Percentiles rank a stretch among this genome's conserved stretches.
Conservation (phyloP, 805 yeast genomes). For the Pichia kluyveri region DNA sequence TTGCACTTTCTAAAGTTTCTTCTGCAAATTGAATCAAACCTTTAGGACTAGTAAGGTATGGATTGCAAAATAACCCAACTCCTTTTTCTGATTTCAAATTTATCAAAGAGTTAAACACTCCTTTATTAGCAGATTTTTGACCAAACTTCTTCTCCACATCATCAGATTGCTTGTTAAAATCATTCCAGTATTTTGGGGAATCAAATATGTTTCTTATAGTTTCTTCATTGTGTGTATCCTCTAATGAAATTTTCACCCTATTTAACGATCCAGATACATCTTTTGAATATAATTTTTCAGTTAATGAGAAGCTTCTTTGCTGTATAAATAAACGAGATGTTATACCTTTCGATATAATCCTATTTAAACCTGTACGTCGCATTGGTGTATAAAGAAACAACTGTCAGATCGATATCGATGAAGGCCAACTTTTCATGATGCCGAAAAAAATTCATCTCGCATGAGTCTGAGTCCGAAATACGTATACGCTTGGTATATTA, state of each 20-base stretch:
- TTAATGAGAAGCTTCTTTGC: not conserved
- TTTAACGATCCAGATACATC: not conserved
- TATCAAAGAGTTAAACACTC: not conserved
- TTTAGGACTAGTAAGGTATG: constrained; percentile 55
- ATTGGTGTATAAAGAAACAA: not conserved
- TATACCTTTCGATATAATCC: not conserved
- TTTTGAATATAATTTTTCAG: not conserved
- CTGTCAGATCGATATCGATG: no score
- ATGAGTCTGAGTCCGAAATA: no score
- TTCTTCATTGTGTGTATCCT: not conserved
- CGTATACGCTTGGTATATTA: no score
- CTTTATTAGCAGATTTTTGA: not conserved
- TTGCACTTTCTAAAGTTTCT: constrained; percentile 57
- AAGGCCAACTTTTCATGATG: no score
- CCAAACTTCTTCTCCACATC: no score
- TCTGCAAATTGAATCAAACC: constrained; percentile 64
- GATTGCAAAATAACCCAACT: constrained; percentile 67
- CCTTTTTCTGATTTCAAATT: not conserved
- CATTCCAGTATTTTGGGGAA: constrained; percentile 46
- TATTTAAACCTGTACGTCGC: not conserved
- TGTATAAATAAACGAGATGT: not conserved
- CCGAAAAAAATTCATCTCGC: no score
- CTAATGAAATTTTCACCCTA: not conserved
- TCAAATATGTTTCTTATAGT: constrained; percentile 46
- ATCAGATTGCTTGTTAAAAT: constrained; percentile 28